Base-by-base conservation (phyloP, 1,284 basidiomycete species). In the Anthracocystis panici-leucophaei region DNA sequence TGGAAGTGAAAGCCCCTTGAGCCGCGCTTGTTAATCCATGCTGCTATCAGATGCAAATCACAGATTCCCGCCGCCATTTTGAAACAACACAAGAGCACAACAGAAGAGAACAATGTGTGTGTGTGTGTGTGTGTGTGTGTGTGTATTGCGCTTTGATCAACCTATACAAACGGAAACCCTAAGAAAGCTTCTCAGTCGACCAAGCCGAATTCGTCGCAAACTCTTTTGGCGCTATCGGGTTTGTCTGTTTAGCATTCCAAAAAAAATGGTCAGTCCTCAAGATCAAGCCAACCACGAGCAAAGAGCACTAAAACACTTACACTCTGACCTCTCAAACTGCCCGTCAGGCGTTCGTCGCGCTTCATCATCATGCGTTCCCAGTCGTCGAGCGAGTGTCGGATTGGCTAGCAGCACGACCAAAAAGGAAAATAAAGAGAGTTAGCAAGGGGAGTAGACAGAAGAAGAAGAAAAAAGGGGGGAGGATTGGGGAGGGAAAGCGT, bases 351-450 rank as follows among this genome's bases (percentile, higher is more conserved):
- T 59, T 84, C 75, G 59, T 85, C 84, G 14, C 84, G 73, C 44
- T 73, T 69, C 80, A 85, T 83, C 84, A 85, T 85, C 78, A 84
- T 82, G 20, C 78, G 63, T 49, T 85, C 84, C 80, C 82, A 85
- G 55, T 82, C 75, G 70, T 85, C 84, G 44, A 85, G 60, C 55
- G 75, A 75, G 77, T 84, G 77, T 33, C 84, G 75, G 40, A 76
- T 64, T 12, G 83, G 83, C 80, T 84, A 27, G 27, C 27, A 27
- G 27, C 27, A 59, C 16, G 9, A 14, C 2, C 4, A 1, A 46
- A 16, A n/a, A 38, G 14, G n/a, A 23, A 31, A 11, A 18, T 5
- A 14, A 31, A 45, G 23, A 48, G 14, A 23, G 27, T 38, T 21
- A 23, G 42, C 29, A 10, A 29, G 27, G 7, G 27, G 7, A 27